Conservation (phyloP, 768 basidiomycete species). For the Suillus clintonianus region DNA sequence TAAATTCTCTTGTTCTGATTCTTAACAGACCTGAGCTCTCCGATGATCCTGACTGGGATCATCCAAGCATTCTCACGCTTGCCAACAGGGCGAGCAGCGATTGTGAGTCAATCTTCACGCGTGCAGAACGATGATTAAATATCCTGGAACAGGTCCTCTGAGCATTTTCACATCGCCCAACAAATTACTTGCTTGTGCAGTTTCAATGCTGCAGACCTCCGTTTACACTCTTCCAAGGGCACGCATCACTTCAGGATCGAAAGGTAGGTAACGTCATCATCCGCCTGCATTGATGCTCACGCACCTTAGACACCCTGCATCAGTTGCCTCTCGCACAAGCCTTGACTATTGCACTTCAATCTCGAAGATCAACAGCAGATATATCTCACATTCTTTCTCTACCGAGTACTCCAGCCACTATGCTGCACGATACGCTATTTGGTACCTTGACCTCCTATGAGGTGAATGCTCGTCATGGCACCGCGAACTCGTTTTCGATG, state of each 20-base stretch:
- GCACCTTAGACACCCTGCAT: conserved; percentile 31
- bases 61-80: conserved; percentile 46
- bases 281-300: conserved; percentile 13
- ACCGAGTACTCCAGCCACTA: conserved; percentile 40
- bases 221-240: conserved; percentile 48
- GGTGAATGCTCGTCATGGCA: conserved; percentile 37
- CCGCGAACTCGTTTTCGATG: conserved; percentile 40
- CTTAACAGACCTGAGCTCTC: conserved; percentile 51
- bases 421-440: conserved; percentile 49
- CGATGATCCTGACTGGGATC: conserved; percentile 53
- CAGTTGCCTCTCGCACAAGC: conserved; percentile 23
- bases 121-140: background rate
- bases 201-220: conserved; percentile 46
- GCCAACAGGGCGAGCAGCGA: conserved; percentile 47
- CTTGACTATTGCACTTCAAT: conserved; percentile 46
- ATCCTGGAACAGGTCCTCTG: conserved; percentile 52
- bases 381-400: conserved; percentile 56
- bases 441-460: conserved; percentile 51
- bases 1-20: background rate
- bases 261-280: conserved; percentile 15
- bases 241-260: conserved; percentile 14
- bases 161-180: conserved; percentile 61
- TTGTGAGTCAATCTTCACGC: conserved; percentile 37
- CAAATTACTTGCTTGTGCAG: conserved; percentile 52
- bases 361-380: conserved; percentile 57